Evolutionary conservation across 306 rosid species (phyloP), one percentile per base, ranked within the genome.

Genomic region (Delonix regia): DNA sequence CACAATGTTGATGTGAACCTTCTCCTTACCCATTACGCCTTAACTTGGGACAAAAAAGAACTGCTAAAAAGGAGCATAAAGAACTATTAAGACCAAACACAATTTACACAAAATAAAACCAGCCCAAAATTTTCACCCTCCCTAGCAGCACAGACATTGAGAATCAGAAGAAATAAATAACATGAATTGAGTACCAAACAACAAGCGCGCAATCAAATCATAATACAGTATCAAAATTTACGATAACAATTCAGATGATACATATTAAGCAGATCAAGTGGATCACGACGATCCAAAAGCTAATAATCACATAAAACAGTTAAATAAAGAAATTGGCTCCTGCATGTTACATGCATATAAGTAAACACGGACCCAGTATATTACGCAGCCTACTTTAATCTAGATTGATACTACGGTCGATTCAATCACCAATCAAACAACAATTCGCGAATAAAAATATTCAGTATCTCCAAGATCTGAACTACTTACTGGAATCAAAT

Each of bases 1-100:
- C 84, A 94, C 97, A 70, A 94, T 94, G 96, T 71, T 94, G 11
- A 94, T 94, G 85, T 94, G 98, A 82, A 78, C 9, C 87, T 94
- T 94, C 13, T 91, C 98, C 77, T 94, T 91, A 53, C 98, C 98
- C 98, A 93, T 93, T 12, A 14, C 1, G 13, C 3, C 75, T 77
- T 21, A 3, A 41, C 70, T 45, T 70, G 10, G 36, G 81, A 42
- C 76, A 55, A 52, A 28, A 25, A 9, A 45, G 27, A 62, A 49
- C 75, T 82, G 69, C 45, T 3, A 36, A 62, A 19, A 75, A 30
- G 7, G 13, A 33, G 33, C 4, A 21, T 12, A 2, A 11, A 13
- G 3, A 47, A 34, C 22, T 3, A 30, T 15, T 52, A n/a, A 8
- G 44, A 62, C 22, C n/a, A 16, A 5, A 2, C 34, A 7, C 1